A percentile compares a stretch with the other conserved stretches of the same genome.
These are phyloP conservation scores for Sporisorium sorghi DNA, from an alignment of 1,284 basidiomycete genomes.

Conservation along the genomic window DNA sequence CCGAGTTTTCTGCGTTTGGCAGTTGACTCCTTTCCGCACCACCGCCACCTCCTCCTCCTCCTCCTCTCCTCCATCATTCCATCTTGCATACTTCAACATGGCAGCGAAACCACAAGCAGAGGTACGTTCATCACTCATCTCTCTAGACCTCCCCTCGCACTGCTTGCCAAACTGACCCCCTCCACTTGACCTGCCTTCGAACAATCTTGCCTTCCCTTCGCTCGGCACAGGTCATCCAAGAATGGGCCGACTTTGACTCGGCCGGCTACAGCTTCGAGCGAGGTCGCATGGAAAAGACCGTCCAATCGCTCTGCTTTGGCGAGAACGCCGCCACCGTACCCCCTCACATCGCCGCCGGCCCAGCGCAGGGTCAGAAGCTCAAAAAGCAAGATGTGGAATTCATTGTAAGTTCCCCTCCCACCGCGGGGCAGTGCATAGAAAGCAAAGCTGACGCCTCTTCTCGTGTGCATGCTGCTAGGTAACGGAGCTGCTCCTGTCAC, in stretches of 20 bases:
- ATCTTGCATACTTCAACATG: constrained; percentile 12
- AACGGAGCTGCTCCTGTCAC: constrained; percentile 44
- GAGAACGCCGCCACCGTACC: constrained; percentile 48
- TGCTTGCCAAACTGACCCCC: not conserved
- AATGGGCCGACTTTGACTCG: constrained; percentile 65
- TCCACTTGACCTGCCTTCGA: not conserved
- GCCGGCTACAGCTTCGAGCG: constrained; percentile 63
- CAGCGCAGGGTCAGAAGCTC: constrained; percentile 53
- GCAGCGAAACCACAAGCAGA: constrained; percentile 45
- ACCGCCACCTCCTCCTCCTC: not conserved
- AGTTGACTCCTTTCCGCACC: not conserved
- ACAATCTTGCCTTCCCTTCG: not conserved
- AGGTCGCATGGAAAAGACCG: constrained; percentile 60
- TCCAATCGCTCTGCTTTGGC: constrained; percentile 60
- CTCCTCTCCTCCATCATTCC: not conserved
- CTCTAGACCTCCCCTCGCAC: not conserved
- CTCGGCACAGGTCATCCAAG: constrained; percentile 60
- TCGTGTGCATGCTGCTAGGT: constrained; percentile 9
- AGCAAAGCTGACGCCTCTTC: not conserved
- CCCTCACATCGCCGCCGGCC: constrained; percentile 39
- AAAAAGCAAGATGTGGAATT: constrained; percentile 59
- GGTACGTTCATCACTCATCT: constrained; percentile 13
- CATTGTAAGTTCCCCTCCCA: constrained; percentile 45
- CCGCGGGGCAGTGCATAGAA: not conserved
- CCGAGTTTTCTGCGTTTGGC: constrained; percentile 7